Evolutionary conservation across 108 stramenopile genomes (phyloP), one percentile per base, ranked within the genome.

Genomic region (Fragilaria crotonensis): DNA sequence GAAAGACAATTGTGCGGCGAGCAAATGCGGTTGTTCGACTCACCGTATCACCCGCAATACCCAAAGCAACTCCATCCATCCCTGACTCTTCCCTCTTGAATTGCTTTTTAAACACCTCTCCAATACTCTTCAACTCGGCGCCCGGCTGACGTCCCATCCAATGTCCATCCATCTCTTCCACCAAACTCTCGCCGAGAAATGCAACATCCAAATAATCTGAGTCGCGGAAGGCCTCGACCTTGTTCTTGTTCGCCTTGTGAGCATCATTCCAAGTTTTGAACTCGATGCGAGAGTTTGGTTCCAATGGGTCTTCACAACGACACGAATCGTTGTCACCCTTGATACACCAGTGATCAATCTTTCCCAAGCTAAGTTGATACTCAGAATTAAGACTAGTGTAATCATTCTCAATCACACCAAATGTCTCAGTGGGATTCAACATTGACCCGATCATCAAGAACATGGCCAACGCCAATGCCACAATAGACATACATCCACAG

Each of bases 131-230:
- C 30, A 70, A 47, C 30, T 61, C 46, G 29, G 21, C 45, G 18
- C 51, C 48, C 1, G 3, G 0, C 14, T 59, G 59, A n/a, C 73
- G 73, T 49, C 72, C 90, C 83, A 81, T 84, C 80, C 84, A 87
- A 62, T 59, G 66, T 45, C 90, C 90, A 70, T 80, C 74, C 86
- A 88, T 84, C 25, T 79, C 86, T 72, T 92, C 90, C 21, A 86
- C 71, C 5, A 86, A 64, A 36, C 79, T 81, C 59, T 83, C 84
- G 0, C 90, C 90, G 36, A 92, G 41, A 72, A 92, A 86, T 4
- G 80, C 86, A 48, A 91, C 78, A 69, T 90, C 89, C 23, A 69
- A 4, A 26, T 26, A 22, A 33, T 22, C 54, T 27, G n/a, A 2
- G 0, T 4, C 3, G 4, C 17, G 30, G 7, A 20, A 30, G 23